Percentiles rank a stretch among this genome's conserved stretches.
Evolutionary conservation across 2,329 filamentous ascomycete genomes (phyloP).

Genomic region (Albifimbria verrucaria): DNA sequence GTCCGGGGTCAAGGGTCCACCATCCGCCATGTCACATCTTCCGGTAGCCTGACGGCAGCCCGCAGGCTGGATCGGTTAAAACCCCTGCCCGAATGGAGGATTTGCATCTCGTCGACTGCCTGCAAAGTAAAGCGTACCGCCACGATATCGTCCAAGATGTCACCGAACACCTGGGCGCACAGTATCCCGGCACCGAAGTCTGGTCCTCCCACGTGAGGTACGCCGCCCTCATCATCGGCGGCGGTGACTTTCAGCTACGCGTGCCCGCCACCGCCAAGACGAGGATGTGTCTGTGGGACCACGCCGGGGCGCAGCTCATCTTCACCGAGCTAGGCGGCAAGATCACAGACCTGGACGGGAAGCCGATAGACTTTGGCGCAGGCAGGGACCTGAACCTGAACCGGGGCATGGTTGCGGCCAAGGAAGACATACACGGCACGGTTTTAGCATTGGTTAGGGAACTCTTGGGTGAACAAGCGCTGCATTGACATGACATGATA

Average conservation of each 20-base stretch:
- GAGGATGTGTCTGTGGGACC: constrained; percentile 44
- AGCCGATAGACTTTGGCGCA: constrained; percentile 30
- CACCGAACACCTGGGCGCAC: constrained; percentile 24
- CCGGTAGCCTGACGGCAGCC: constrained; percentile 13
- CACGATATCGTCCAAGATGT: constrained; percentile 28
- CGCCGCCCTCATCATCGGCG: constrained; percentile 32
- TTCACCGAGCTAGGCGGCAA: constrained; percentile 53
- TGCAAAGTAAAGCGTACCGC: constrained; percentile 24
- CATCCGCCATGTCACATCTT: constrained; percentile 19
- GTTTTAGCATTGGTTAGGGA: constrained; percentile 32
- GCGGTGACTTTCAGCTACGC: constrained; percentile 31
- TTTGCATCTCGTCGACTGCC: constrained; percentile 32
- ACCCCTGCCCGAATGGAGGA: constrained; percentile 13
- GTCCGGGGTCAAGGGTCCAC: constrained; percentile 27
- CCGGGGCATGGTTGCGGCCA: constrained; percentile 40
- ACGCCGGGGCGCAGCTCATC: constrained; percentile 55
- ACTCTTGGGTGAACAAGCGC: constrained; percentile 7
- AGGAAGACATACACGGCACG: constrained; percentile 34
- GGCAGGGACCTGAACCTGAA: constrained; percentile 30
- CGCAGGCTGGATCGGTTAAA: constrained; percentile 15
- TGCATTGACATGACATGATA: neutral
- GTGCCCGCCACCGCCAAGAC: constrained; percentile 17
- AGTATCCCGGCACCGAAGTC: constrained; percentile 33
- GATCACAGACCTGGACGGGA: constrained; percentile 46
- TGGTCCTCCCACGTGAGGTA: constrained; percentile 39